Evolutionary conservation across 768 basidiomycete genomes (phyloP).

Genomic region (Phaeotremella fagi): DNA sequence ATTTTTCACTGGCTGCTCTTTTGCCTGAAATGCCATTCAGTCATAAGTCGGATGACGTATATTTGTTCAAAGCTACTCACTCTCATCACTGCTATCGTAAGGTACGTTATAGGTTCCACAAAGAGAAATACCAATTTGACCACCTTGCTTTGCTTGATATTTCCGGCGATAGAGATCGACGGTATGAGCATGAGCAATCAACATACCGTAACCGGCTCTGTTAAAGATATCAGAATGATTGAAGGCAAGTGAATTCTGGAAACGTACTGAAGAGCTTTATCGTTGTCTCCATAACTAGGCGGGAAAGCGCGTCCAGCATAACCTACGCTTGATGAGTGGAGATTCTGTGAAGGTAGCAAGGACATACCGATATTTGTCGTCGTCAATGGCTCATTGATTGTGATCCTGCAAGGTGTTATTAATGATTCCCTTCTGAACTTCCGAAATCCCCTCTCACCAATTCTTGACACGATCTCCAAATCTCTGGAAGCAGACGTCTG

Average conservation of each 20-base stretch:
- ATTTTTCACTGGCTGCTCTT: slow-evolving; percentile 10
- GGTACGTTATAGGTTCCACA: slow-evolving; percentile 74
- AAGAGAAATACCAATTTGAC: slow-evolving; percentile 71
- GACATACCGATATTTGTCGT: slow-evolving; percentile 67
- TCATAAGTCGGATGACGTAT: background rate
- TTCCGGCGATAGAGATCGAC: slow-evolving; percentile 64
- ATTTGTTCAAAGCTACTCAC: slow-evolving; percentile 51
- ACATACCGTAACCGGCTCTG: slow-evolving; percentile 61
- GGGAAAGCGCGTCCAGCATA: background rate
- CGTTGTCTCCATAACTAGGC: background rate
- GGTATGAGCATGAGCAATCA: slow-evolving; percentile 65
- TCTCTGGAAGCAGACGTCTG: slow-evolving; percentile 64
- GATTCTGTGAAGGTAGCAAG: background rate
- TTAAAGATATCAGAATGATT: background rate
- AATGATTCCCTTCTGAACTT: slow-evolving; percentile 1
- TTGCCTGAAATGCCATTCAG: slow-evolving; percentile 1
- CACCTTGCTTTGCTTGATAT: slow-evolving; percentile 61
- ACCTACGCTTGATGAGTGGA: background rate
- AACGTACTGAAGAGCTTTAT: background rate
- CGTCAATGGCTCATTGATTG: slow-evolving; percentile 74
- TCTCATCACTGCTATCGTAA: slow-evolving; percentile 64
- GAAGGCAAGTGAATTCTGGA: background rate
- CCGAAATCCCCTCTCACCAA: slow-evolving; percentile 50
- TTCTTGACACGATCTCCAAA: slow-evolving; percentile 73
- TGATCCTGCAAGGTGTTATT: slow-evolving; percentile 47